Conservation (phyloP, 345 rosid species). For the Salix arbutifolia region DNA sequence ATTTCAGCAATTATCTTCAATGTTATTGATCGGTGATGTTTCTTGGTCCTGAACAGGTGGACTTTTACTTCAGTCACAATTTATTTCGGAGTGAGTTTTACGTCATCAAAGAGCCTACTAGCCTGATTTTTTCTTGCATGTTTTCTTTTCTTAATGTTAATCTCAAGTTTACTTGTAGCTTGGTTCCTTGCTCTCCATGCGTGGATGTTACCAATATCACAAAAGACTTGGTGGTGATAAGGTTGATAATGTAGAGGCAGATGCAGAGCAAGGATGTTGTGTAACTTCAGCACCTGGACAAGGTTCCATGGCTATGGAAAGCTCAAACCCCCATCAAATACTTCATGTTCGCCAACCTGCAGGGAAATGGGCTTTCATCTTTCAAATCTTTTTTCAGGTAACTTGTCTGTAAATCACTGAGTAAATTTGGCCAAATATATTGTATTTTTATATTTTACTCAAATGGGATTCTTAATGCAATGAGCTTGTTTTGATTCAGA, state of each 20-base stretch:
- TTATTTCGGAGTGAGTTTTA: slow-evolving; percentile 71
- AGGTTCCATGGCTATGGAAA: slow-evolving; percentile 32
- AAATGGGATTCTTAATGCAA: background rate
- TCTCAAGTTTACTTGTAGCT: slow-evolving; percentile 38
- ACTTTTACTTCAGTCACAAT: slow-evolving; percentile 66
- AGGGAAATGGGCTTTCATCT: slow-evolving; percentile 52
- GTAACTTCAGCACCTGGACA: slow-evolving; percentile 13
- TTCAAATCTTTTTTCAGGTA: slow-evolving; percentile 94
- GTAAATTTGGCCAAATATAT: background rate
- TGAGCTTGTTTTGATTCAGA: background rate
- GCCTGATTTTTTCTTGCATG: background rate
- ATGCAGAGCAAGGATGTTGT: slow-evolving; percentile 56
- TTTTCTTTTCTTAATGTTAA: background rate
- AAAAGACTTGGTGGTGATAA: slow-evolving; percentile 57
- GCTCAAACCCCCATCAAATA: slow-evolving; percentile 18
- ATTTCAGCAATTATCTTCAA: background rate
- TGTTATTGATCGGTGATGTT: background rate
- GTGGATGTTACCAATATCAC: slow-evolving; percentile 71
- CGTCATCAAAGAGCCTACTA: background rate
- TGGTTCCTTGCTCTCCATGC: slow-evolving; percentile 64
- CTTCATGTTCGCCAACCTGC: slow-evolving; percentile 45
- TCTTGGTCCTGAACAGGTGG: slow-evolving; percentile 64
- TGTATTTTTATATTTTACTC: background rate
- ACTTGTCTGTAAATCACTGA: background rate
- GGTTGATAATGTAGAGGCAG: slow-evolving; percentile 61